A percentile compares a stretch with the other conserved stretches of the same genome.
Conservation (phyloP, 768 basidiomycete genomes). For the Jaapia argillacea region DNA sequence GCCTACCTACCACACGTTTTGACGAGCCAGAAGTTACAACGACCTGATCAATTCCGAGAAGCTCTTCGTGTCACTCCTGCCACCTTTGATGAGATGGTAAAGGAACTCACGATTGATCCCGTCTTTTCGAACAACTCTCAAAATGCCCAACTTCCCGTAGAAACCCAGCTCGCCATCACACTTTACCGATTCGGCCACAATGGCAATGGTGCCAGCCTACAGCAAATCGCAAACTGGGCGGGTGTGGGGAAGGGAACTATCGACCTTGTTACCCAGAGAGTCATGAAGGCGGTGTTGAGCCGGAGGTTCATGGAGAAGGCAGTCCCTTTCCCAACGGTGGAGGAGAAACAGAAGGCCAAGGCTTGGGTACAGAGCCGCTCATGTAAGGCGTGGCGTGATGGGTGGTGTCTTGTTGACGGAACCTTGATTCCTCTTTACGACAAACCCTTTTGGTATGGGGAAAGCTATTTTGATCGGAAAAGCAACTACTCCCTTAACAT, state of each 20-base stretch:
- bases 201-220: conserved; percentile 26
- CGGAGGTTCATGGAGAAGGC: conserved; percentile 17
- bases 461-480: conserved; percentile 29
- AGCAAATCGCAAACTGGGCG: conserved; percentile 26
- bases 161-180: conserved; percentile 24
- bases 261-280: conserved; percentile 13
- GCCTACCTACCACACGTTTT: conserved; percentile 11
- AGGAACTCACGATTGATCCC: conserved; percentile 10
- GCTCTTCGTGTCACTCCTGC: conserved; percentile 19
- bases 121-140: conserved; percentile 20
- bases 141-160: conserved; percentile 16
- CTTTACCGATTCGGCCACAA: conserved; percentile 29
- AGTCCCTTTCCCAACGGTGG: too few relatives aligned
- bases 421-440: conserved; percentile 24
- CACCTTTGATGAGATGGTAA: conserved; percentile 26
- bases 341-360: conserved; percentile 29
- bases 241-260: conserved; percentile 25
- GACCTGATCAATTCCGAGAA: conserved; percentile 20
- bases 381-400: conserved; percentile 24
- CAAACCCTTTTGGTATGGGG: conserved; percentile 23
- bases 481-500: conserved; percentile 24
- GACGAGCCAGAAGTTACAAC: conserved; percentile 9
- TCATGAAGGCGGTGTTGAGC: conserved; percentile 22
- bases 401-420: conserved; percentile 29
- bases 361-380: conserved; percentile 23